Evolutionary conservation across 176 grass and related monocot genomes (phyloP).

Genomic region (barley (Hordeum vulgare)): MorexV3_pseudomolecules_assembly NC_058518.1:11883745-11884244

Average conservation of each 20-base stretch:
- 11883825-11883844: slow-evolving; percentile 94
- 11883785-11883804: background rate
- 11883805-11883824: slow-evolving; percentile 79
- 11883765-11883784: background rate
- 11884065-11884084: background rate
- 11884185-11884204: background rate
- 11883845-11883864: slow-evolving; percentile 75
- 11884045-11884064: background rate
- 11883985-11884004: background rate
- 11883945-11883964: background rate
- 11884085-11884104: background rate
- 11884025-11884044: background rate
- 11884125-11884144: background rate
- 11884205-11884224: background rate
- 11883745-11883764: background rate
- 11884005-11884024: background rate
- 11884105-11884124: background rate
- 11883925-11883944: background rate
- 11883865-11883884: slow-evolving; percentile 48
- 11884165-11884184: background rate
- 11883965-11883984: background rate
- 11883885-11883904: slow-evolving; percentile 15
- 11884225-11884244: background rate
- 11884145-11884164: background rate
- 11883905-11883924: background rate